Evolutionary conservation across 176 grass and related monocot genomes (phyloP).

Genomic region (Eremochloa ophiuroides): DNA sequence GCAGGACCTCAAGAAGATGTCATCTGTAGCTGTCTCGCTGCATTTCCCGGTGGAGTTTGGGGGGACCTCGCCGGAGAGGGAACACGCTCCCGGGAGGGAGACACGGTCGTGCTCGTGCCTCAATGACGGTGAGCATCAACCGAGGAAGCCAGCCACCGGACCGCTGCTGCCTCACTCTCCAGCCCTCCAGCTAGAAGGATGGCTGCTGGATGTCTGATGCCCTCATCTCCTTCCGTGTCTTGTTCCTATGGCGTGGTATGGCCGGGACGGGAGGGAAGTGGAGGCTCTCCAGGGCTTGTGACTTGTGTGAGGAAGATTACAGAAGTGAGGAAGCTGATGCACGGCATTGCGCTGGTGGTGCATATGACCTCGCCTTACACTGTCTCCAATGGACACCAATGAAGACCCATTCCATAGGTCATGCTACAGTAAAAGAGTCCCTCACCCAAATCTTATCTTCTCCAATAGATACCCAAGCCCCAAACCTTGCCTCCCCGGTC

Average conservation of each 20-base stretch:
- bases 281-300: neutral
- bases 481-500: too few species aligned
- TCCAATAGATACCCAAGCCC: too few species aligned
- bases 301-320: neutral
- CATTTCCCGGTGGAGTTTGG: neutral
- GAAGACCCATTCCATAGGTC: too few species aligned
- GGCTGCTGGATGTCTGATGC: neutral
- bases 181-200: neutral
- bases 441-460: too few species aligned
- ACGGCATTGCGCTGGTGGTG: neutral
- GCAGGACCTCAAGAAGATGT: neutral
- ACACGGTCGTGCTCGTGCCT: constrained; percentile 19
- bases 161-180: neutral
- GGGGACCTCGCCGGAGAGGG: neutral
- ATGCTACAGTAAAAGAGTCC: too few species aligned
- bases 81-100: neutral
- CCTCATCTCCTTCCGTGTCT: neutral
- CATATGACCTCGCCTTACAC: too few species aligned
- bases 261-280: neutral
- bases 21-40: neutral
- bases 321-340: neutral
- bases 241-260: neutral
- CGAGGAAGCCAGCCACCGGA: constrained; percentile 7
- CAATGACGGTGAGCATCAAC: constrained; percentile 20
- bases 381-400: too few species aligned